Evolutionary conservation across 1,139 yeast species (phyloP), one percentile per base, ranked within the genome.

Genomic region (Blastobotrys apis): DNA sequence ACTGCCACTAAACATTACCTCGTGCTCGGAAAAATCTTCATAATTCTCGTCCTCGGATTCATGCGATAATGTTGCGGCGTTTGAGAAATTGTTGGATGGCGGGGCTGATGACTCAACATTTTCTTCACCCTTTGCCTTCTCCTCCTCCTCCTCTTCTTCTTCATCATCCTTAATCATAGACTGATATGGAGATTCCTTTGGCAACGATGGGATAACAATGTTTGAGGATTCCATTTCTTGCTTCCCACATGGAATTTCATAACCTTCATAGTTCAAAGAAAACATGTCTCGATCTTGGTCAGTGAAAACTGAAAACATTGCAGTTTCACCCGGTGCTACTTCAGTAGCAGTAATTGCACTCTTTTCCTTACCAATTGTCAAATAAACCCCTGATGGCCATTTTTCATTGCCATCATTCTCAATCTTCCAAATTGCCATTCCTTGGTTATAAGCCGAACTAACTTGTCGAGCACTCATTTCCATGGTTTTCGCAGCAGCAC

Each of bases 191-290:
- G 55, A 47, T 39, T 55, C 59, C 21, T 46, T 41, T 15, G 58
- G 55, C 4, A 56, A 47, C 26, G 49, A 46, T 10, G 59, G 59
- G 19, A 55, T 41, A n/a, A 55, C 45, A 6, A 56, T 52, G n/a
- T 51, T 47, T 5, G 57, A 50, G 5, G 49, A 43, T 13, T 44
- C 43, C 37, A 47, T 26, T 37, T 37, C 32, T 27, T 29, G 8
- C 5, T 6, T 5, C 6, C 32, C 32, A 29, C 6, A 6, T 12
- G n/a, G 32, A 13, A 29, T 29, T 5, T 6, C 6, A 9, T 12
- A 9, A 13, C n/a, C 16, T 15, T 6, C 16, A 13, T 29, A 29
- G 6, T 29, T 29, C 32, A 29, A 29, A 5, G n/a, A 9, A 13
- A 29, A 29, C 16, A 9, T 15, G 16, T 12, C n/a, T 15, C 16